Percentiles rank a stretch among this genome's conserved stretches.
phyloP scores from a whole-genome alignment of 2,329 filamentous ascomycete species.

The Pseudogymnoascus sp. region DNA sequence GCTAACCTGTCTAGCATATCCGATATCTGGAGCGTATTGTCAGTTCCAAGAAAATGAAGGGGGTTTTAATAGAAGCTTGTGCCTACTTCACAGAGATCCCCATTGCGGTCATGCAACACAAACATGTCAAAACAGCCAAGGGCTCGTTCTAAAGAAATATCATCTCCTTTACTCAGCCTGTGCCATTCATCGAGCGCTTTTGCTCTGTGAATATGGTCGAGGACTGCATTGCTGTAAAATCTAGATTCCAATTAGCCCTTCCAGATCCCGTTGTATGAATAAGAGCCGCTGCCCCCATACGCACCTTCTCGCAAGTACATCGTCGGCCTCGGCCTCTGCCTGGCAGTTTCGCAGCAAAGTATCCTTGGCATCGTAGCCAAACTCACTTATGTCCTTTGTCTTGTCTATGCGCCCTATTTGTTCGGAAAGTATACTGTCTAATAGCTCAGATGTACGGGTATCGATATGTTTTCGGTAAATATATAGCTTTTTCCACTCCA shows the following conservation, averaged over 20 bases:
- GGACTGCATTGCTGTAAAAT: constrained; percentile 65
- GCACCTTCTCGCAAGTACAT: constrained; percentile 68
- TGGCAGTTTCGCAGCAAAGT: constrained; percentile 61
- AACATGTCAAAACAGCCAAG: constrained; percentile 87
- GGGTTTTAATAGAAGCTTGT: constrained; percentile 1
- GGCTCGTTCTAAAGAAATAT: constrained; percentile 60
- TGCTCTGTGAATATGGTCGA: constrained; percentile 74
- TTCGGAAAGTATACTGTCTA: constrained; percentile 63
- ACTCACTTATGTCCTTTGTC: constrained; percentile 60
- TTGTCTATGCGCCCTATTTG: constrained; percentile 63
- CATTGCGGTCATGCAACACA: constrained; percentile 61
- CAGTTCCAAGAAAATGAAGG: not conserved
- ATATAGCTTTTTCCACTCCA: constrained; percentile 70
- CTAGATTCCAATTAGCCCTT: constrained; percentile 34
- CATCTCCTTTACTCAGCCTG: constrained; percentile 41
- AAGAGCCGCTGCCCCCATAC: constrained; percentile 10
- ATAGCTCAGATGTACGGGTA: constrained; percentile 40
- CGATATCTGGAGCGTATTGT: constrained; percentile 42
- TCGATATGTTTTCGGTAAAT: constrained; percentile 48
- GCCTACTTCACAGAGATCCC: constrained; percentile 63
- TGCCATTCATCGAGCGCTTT: constrained; percentile 74
- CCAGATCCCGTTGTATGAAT: constrained; percentile 12
- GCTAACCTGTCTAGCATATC: constrained; percentile 59
- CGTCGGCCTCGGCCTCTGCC: constrained; percentile 49
- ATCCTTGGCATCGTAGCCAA: constrained; percentile 86